phyloP scores from a whole-genome alignment of 768 basidiomycete genomes.

The Amanita exitialis region DNA sequence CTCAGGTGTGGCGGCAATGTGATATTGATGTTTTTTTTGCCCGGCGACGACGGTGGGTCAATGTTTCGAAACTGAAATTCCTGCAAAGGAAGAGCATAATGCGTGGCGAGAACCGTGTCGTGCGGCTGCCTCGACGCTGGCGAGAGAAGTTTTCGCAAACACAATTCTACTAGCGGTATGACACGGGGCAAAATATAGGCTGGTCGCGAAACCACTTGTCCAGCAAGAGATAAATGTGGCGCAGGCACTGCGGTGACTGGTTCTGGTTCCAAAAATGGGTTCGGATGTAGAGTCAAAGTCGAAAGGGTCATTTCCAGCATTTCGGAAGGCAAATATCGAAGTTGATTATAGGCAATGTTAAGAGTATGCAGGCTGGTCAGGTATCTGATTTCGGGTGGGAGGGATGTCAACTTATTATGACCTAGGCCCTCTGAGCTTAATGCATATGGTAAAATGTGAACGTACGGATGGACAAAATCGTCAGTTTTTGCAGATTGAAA shows the following conservation, averaged over 20 bases:
- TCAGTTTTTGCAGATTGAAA: conserved; percentile 45
- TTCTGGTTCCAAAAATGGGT: conserved; percentile 40
- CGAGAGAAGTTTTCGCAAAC: conserved; percentile 4
- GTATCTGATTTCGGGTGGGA: conserved; percentile 55
- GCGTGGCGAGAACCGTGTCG: conserved; percentile 23
- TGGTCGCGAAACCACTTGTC: conserved; percentile 18
- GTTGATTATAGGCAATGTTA: conserved; percentile 49
- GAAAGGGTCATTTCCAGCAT: conserved; percentile 46
- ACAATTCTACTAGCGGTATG: conserved; percentile 4
- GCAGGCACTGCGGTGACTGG: conserved; percentile 8
- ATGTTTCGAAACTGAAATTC: not conserved
- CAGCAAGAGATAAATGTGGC: conserved; percentile 2
- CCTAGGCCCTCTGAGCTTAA: conserved; percentile 30
- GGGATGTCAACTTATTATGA: conserved; percentile 38
- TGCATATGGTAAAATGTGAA: conserved; percentile 9
- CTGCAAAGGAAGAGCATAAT: conserved; percentile 9
- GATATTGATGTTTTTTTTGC: not conserved
- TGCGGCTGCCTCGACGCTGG: conserved; percentile 16
- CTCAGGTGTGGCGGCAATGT: conserved; percentile 21
- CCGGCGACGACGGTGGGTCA: not conserved
- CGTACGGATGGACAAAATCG: conserved; percentile 57
- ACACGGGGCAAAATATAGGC: conserved; percentile 8
- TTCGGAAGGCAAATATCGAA: conserved; percentile 56
- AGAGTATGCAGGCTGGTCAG: conserved; percentile 47
- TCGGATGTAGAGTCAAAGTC: conserved; percentile 40